These are phyloP conservation scores for Acidiella bohemica DNA, from an alignment of 495 filamentous ascomycete species.

Conservation along the genomic window DNA sequence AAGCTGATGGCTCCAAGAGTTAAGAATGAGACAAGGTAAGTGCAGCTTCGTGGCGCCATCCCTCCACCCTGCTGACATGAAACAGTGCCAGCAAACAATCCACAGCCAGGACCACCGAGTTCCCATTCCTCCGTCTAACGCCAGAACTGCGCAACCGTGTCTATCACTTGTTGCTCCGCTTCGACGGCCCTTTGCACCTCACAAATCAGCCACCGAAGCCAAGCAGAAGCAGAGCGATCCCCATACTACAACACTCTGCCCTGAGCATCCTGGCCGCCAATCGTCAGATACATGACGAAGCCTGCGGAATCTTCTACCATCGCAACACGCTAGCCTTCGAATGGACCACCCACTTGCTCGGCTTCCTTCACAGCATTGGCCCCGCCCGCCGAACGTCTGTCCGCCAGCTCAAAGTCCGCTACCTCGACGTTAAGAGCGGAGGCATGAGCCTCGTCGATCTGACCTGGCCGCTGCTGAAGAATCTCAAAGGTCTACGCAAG, in stretches of 20 bases:
- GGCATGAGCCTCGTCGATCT: slow-evolving; percentile 8
- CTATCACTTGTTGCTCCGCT: slow-evolving; percentile 7
- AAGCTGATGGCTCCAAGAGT: slow-evolving; percentile 4
- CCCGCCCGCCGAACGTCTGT: slow-evolving; percentile 1
- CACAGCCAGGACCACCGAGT: not conserved
- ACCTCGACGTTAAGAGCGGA: slow-evolving; percentile 4
- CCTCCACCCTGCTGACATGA: too few species aligned
- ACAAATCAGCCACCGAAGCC: slow-evolving; percentile 4
- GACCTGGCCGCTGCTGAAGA: slow-evolving; percentile 2
- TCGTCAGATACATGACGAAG: slow-evolving; percentile 13
- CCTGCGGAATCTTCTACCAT: slow-evolving; percentile 14
- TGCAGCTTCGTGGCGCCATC: too few species aligned
- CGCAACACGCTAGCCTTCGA: slow-evolving; percentile 8
- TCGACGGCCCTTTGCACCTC: slow-evolving; percentile 2
- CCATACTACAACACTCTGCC: not conserved
- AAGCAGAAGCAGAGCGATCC: not conserved
- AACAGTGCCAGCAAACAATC: too few species aligned
- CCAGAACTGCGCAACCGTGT: slow-evolving; percentile 18
- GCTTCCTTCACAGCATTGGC: slow-evolving; percentile 8
- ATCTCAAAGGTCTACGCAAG: slow-evolving; percentile 4
- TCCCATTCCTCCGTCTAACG: slow-evolving; percentile 14
- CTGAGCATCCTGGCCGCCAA: slow-evolving; percentile 10
- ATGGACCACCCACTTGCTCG: slow-evolving; percentile 7
- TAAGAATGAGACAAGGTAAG: not conserved
- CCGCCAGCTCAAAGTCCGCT: slow-evolving; percentile 12